Evolutionary conservation across 257 asterid species (phyloP), one percentile per base, ranked within the genome.

Genomic region (Striga asiatica): DNA sequence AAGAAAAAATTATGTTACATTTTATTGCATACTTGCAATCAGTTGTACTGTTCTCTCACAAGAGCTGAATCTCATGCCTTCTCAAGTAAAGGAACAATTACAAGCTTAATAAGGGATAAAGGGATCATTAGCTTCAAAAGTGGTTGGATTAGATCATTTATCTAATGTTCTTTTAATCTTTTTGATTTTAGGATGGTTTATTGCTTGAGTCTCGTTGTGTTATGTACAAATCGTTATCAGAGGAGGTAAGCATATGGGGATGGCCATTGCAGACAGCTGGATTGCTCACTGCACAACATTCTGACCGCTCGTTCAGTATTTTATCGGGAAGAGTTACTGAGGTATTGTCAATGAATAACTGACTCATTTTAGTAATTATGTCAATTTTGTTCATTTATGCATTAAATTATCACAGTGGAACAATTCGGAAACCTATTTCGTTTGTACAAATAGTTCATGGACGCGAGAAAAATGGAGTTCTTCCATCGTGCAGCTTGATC

Each of bases 211-310:
- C 95, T 14, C 63, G 68, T 38, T 78, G 82, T 62, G 68, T 74
- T n/a, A 41, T 84, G 43, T 83, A 80, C 42, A 53, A 74, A 12
- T 81, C 98, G 12, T 47, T 62, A 48, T 6, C 76, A 0, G 95
- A 89, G 61, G 92, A 81, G 59, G 85, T 86, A 27, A 81, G 82
- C 75, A 66, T 86, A 50, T 87, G 98, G 98, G 95, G 96, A 53
- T 91, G 98, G 96, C 94, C 98, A 29, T 61, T 78, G 69, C 95
- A 81, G 71, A 75, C 88, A 17, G 78, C 89, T 53, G 98, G 98
- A 66, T 58, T 91, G 79, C 82, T 91, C 63, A 72, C 82, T 2
- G 64, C 96, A 2, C 82, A 76, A 19, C 77, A 39, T 52, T 76
- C 81, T 24, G 55, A 83, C 0, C 61, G 82, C 16, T 75, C 92